phyloP scores from a whole-genome alignment of 306 rosid species.

The Benincasa hispida region DNA sequence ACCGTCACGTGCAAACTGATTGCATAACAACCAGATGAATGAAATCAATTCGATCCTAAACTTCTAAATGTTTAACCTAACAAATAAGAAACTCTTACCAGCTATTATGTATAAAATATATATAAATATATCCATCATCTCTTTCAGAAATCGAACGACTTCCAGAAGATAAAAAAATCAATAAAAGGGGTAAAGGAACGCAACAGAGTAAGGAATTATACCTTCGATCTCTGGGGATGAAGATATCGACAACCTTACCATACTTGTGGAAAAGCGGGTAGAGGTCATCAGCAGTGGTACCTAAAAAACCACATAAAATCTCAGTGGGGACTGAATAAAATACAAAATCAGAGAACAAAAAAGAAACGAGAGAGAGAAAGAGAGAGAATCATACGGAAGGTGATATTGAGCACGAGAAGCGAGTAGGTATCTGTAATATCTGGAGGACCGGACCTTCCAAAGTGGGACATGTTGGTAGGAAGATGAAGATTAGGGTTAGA shows the following conservation, averaged over 20 bases:
- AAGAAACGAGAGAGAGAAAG: not conserved
- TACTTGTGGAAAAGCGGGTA: constrained; percentile 81
- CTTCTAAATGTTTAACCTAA: not conserved
- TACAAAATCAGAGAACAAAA: not conserved
- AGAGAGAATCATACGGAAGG: constrained; percentile 45
- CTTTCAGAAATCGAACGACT: not conserved
- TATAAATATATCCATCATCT: not conserved
- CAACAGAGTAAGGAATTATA: not conserved
- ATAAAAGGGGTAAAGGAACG: not conserved
- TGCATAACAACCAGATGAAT: not conserved
- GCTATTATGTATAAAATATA: not conserved
- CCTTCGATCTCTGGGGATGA: constrained; percentile 91
- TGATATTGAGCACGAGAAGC: constrained; percentile 88
- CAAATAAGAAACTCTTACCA: not conserved
- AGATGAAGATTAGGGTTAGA: not conserved
- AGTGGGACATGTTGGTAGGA: constrained; percentile 53
- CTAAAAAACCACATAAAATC: constrained; percentile 11
- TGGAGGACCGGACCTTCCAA: constrained; percentile 79
- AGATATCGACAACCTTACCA: constrained; percentile 85
- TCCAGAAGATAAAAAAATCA: not conserved
- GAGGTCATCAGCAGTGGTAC: constrained; percentile 79
- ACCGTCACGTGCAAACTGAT: not conserved
- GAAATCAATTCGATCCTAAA: not conserved
- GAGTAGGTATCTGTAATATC: constrained; percentile 85
- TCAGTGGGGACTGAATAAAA: not conserved